A percentile compares a stretch with the other conserved stretches of the same genome.
Conservation (phyloP, 2,329 filamentous ascomycete species). For the Gnomoniopsis smithogilvyi region DNA sequence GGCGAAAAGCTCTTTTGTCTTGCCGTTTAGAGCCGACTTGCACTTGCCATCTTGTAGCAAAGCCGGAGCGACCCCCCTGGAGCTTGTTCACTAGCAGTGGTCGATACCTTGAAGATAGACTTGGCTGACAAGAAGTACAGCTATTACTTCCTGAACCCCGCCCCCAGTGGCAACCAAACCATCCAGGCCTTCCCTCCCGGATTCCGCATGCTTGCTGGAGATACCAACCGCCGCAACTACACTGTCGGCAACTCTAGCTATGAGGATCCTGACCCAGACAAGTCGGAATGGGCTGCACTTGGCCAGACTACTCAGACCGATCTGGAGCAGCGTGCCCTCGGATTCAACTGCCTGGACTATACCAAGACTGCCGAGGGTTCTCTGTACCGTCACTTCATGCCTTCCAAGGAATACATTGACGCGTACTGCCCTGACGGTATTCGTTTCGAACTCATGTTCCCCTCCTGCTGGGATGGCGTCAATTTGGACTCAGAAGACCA, state of each 20-base stretch:
- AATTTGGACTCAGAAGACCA: constrained; percentile 54
- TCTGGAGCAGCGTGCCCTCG: constrained; percentile 76
- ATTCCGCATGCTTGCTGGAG: constrained; percentile 82
- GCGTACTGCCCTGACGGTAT: constrained; percentile 78
- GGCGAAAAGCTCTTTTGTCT: too few relatives aligned
- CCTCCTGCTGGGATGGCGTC: constrained; percentile 82
- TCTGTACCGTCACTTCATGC: constrained; percentile 77
- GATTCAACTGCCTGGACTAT: constrained; percentile 97
- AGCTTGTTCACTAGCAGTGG: background rate
- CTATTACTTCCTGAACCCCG: constrained; percentile 75
- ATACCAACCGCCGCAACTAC: constrained; percentile 66
- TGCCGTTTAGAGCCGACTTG: background rate
- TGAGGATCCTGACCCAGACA: constrained; percentile 58
- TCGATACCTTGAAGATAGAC: background rate
- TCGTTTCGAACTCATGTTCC: constrained; percentile 82
- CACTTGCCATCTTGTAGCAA: too few relatives aligned
- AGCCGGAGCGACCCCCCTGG: background rate
- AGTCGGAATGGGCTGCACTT: constrained; percentile 65
- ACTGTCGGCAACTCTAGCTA: constrained; percentile 66
- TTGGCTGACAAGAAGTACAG: constrained; percentile 35
- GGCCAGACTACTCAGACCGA: constrained; percentile 64
- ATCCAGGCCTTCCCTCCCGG: constrained; percentile 71
- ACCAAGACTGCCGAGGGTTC: constrained; percentile 61
- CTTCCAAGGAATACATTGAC: constrained; percentile 76
- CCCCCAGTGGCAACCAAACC: constrained; percentile 43